A percentile compares a stretch with the other conserved stretches of the same genome.
Conservation (phyloP, 441 rosid genomes). For the Arabidopsis hybrid region DNA sequence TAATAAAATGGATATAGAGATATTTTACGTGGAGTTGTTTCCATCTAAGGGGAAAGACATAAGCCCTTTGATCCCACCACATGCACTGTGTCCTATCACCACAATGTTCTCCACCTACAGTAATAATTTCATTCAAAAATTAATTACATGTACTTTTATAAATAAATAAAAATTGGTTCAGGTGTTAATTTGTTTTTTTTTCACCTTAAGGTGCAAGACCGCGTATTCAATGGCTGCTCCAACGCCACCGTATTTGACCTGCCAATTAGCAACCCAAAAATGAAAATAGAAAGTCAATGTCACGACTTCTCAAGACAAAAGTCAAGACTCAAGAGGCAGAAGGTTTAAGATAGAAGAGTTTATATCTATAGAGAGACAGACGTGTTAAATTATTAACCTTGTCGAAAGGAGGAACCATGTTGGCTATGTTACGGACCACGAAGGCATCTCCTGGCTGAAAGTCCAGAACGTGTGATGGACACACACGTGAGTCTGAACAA, state of each 20-base stretch:
- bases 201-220: conserved; percentile 80
- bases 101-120: conserved; percentile 79
- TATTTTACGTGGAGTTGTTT: conserved; percentile 67
- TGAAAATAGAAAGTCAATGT: too few relatives aligned
- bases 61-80: conserved; percentile 99
- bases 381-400: conserved; percentile 50
- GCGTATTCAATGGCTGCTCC: conserved; percentile 97
- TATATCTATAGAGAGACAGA: not conserved
- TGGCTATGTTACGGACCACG: conserved; percentile 92
- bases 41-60: conserved; percentile 95
- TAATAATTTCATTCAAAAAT: not conserved
- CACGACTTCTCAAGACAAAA: not conserved
- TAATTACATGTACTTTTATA: not conserved
- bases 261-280: conserved; percentile 19
- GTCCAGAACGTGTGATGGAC: conserved; percentile 90
- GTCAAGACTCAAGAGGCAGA: conserved; percentile 10
- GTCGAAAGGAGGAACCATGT: conserved; percentile 89
- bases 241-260: conserved; percentile 70
- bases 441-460: conserved; percentile 98
- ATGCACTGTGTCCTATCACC: conserved; percentile 93
- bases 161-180: not conserved
- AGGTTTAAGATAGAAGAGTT: not conserved
- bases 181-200: not conserved
- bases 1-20: not conserved
- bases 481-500: conserved; percentile 96